Evolutionary conservation across 1,284 basidiomycete genomes (phyloP).

Genomic region (Boletus sp.): DNA sequence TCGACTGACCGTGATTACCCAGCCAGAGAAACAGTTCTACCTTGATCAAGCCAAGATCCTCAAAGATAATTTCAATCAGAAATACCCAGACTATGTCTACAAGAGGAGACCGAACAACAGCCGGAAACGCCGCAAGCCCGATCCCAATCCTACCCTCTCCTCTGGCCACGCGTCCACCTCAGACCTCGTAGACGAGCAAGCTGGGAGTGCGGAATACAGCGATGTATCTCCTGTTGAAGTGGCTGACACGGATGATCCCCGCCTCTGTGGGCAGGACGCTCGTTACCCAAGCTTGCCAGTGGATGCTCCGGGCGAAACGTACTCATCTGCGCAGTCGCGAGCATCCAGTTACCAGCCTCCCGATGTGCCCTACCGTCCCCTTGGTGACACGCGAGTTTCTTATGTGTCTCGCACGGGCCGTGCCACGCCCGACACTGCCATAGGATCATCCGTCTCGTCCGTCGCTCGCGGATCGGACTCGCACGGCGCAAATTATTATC

Average conservation of each 20-base stretch:
- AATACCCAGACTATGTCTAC: constrained; percentile 84
- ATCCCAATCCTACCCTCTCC: constrained; percentile 30
- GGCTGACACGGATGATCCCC: constrained; percentile 24
- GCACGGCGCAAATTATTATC: constrained; percentile 23
- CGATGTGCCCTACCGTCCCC: constrained; percentile 25
- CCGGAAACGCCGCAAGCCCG: constrained; percentile 61
- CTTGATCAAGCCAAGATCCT: constrained; percentile 77
- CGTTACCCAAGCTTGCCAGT: constrained; percentile 24
- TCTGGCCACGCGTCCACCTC: constrained; percentile 22
- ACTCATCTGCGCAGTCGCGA: constrained; percentile 19
- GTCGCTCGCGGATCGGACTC: constrained; percentile 27
- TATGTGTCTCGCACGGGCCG: constrained; percentile 30
- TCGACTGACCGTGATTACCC: constrained; percentile 21
- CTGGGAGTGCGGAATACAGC: constrained; percentile 23
- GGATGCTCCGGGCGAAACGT: constrained; percentile 20
- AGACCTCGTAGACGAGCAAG: constrained; percentile 26
- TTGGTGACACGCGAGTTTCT: constrained; percentile 28
- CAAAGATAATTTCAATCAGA: constrained; percentile 79
- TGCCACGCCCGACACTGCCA: constrained; percentile 26
- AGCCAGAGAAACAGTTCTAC: constrained; percentile 81
- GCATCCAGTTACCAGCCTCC: constrained; percentile 27
- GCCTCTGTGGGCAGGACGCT: constrained; percentile 18
- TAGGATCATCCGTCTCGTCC: constrained; percentile 22
- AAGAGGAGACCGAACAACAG: constrained; percentile 79
- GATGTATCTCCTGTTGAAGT: constrained; percentile 33